Base-by-base conservation (phyloP, 176 grass and related monocot species). In the Cenchrus americanus region DNA sequence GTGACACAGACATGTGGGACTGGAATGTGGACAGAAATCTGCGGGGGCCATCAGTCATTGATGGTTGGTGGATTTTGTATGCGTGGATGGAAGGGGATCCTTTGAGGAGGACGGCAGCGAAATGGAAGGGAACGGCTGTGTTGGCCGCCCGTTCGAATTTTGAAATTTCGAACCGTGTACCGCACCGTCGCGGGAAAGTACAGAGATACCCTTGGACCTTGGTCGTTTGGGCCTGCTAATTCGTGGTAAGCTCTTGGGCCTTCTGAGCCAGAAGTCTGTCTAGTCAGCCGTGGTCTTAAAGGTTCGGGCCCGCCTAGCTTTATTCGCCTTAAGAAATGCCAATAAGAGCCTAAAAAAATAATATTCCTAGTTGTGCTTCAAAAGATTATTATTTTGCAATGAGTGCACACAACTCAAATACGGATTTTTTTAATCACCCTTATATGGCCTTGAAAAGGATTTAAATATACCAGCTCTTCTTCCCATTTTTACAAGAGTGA, bases 21-120 rank as follows among this genome's bases (percentile, higher is more conserved):
- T 3, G 1, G 0, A 0, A 9, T 10, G 3, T 54, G 22, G 17
- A 4, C 17, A 5, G 0, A 22, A 2, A 14, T 11, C 0, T 6
- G 0, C 69, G 12, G 48, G 8, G 4, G 62, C 49, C 30, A 12
- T 4, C 0, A n/a, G 11, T 12, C 30, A 59, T 40, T 4, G 52
- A 23, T 1, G 5, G 0, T 11, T 10, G 11, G 73, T 58, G 30
- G 23, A 1, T 2, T 49, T 8, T 4, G 2, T 71, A 1, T 4
- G 5, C 22, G 41, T 71, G 44, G 7, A 37, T 37, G 34, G 12
- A 71, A 8, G 4, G 5, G 10, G 24, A 19, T 52, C 8, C n/a
- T 2, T 19, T 10, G 9, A 43, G 15, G 19, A 10, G 22, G 52
- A 82, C 62, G 65, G 65, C 64, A 68, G 17, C 12, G 44, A 24